phyloP scores from a whole-genome alignment of 164 flowering plant genomes.

The Dillenia turbinata region DNA sequence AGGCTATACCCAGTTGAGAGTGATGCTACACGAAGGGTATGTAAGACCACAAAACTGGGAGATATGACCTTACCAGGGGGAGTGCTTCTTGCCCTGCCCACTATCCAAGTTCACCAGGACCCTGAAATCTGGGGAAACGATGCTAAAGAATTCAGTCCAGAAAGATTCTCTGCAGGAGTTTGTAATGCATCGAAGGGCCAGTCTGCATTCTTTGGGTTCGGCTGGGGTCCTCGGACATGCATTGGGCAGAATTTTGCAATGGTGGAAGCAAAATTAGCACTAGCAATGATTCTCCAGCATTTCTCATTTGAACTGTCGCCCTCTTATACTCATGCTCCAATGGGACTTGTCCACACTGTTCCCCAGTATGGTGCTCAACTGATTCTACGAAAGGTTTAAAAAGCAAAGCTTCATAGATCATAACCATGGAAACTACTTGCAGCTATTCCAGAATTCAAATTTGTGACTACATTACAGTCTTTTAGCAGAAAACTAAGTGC shows the following conservation, averaged over 20 bases:
- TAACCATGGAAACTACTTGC: too few species aligned
- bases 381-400: background rate
- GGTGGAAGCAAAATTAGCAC: background rate
- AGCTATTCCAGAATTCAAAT: too few species aligned
- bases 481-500: too few species aligned
- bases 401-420: too few species aligned
- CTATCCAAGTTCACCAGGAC: conserved; percentile 6
- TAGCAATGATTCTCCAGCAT: background rate
- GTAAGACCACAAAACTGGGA: conserved; percentile 5
- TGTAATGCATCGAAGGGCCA: conserved; percentile 9
- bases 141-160: conserved; percentile 11
- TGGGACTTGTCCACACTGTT: background rate
- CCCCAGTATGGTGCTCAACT: background rate
- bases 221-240: conserved; percentile 8
- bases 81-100: background rate
- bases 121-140: conserved; percentile 15
- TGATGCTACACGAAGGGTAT: background rate
- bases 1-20: conserved; percentile 7
- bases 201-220: conserved; percentile 5
- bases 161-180: conserved; percentile 9
- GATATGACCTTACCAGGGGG: conserved; percentile 6
- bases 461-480: too few species aligned
- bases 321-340: conserved; percentile 6
- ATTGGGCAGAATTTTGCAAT: conserved; percentile 2
- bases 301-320: conserved; percentile 6